phyloP scores from a whole-genome alignment of 768 basidiomycete genomes.

The Termitomyces sp. region DNA sequence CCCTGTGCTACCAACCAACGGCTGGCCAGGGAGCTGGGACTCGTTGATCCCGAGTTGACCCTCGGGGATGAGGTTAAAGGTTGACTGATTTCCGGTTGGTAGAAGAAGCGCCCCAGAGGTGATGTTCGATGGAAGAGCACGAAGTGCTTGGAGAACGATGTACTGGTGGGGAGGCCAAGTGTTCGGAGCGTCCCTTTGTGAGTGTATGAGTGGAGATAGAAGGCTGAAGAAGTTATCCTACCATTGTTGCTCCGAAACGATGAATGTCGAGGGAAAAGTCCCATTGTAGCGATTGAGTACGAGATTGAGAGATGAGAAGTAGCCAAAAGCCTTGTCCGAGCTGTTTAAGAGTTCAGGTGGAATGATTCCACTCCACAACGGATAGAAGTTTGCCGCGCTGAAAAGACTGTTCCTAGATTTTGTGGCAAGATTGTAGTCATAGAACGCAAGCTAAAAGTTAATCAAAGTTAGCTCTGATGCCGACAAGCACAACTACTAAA shows the following conservation, averaged over 20 bases:
- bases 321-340: slow-evolving; percentile 55
- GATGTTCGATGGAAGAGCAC: slow-evolving; percentile 67
- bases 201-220: not conserved
- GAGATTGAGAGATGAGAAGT: slow-evolving; percentile 72
- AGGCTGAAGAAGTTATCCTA: slow-evolving; percentile 16
- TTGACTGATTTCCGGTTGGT: slow-evolving; percentile 43
- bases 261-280: slow-evolving; percentile 74
- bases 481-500: not conserved
- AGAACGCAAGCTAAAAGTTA: slow-evolving; percentile 68
- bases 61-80: slow-evolving; percentile 63
- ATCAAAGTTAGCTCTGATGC: not conserved
- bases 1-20: slow-evolving; percentile 25
- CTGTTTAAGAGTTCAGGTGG: slow-evolving; percentile 62
- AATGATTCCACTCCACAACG: slow-evolving; percentile 83
- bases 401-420: slow-evolving; percentile 61
- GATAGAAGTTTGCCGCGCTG: slow-evolving; percentile 76
- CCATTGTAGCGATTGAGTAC: slow-evolving; percentile 86
- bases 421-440: slow-evolving; percentile 80
- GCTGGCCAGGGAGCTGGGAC: slow-evolving; percentile 64
- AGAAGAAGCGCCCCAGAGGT: slow-evolving; percentile 51
- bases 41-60: slow-evolving; percentile 85
- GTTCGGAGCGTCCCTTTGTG: slow-evolving; percentile 75
- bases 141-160: slow-evolving; percentile 73
- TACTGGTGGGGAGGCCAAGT: slow-evolving; percentile 86
- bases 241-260: slow-evolving; percentile 82